Conservation (phyloP, 78 protist species). For the Mastigamoeba balamuthi region DNA sequence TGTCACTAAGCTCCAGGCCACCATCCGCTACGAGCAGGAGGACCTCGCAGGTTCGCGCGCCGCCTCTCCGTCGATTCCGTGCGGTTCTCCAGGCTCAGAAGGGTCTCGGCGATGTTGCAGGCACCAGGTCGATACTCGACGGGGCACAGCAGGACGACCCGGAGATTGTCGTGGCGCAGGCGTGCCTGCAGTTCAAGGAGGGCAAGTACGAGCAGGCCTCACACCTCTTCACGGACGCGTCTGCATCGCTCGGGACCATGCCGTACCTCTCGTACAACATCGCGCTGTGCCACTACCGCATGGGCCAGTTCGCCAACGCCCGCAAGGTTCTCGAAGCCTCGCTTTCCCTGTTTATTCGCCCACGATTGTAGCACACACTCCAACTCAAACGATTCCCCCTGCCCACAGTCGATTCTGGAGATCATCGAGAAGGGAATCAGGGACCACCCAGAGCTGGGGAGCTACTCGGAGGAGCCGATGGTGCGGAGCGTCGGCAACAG, state of each 20-base stretch:
- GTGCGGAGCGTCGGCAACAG: slow-evolving; percentile 66
- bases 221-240: slow-evolving; percentile 26
- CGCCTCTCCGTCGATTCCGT: slow-evolving; percentile 7
- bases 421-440: slow-evolving; percentile 61
- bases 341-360: too few relatives aligned
- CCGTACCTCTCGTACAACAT: slow-evolving; percentile 63
- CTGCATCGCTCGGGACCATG: slow-evolving; percentile 20
- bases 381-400: too few relatives aligned
- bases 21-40: slow-evolving; percentile 52
- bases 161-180: slow-evolving; percentile 36
- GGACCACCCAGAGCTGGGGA: slow-evolving; percentile 63
- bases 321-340: slow-evolving; percentile 43
- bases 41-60: slow-evolving; percentile 18
- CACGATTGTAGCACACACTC: too few relatives aligned
- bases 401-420: too few relatives aligned
- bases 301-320: slow-evolving; percentile 51
- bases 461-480: slow-evolving; percentile 35
- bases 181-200: slow-evolving; percentile 28
- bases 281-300: slow-evolving; percentile 60
- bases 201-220: slow-evolving; percentile 32
- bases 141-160: slow-evolving; percentile 20
- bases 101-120: slow-evolving; percentile 14
- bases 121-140: slow-evolving; percentile 24
- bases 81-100: slow-evolving; percentile 22
- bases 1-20: slow-evolving; percentile 32